Base-by-base conservation (phyloP, 257 asterid genomes). In the Eustoma russellianum region DNA sequence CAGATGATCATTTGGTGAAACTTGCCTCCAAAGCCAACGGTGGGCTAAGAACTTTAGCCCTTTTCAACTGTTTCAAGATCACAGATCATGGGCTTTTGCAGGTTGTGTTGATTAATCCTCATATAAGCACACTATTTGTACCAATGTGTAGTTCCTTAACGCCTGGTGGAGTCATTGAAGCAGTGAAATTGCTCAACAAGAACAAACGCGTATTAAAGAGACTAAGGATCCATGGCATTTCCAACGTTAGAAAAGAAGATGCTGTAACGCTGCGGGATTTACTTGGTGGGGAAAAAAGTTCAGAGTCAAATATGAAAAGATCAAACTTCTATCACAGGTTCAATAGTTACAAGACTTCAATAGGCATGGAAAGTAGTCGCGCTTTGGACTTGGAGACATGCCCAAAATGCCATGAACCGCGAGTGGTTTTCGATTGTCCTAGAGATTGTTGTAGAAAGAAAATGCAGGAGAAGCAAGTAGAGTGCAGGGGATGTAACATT, bases 61-160 rank as follows among this genome's bases (percentile, higher is more conserved):
- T 87, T 14, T 67, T 70, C 52, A 72, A 77, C 65, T 86, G 94
- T 63, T 6, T 46, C 18, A 77, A 56, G 69, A 62, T 91, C 50
- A 78, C 92, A 9, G 92, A 84, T 70, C 74, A 77, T 51, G 89
- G 72, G 43, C 74, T 91, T 57, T 58, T 64, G 30, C 72, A 53
- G 41, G 70, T 87, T 35, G 52, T 71, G 5, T 46, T 69, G 1
- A 67, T 57, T 38, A 91, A 87, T 67, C 89, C 89, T 53, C 38
- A 13, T 9, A 80, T 87, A 55, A 67, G 41, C 65, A 76, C 79
- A 90, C 91, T 90, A 9, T 78, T 73, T 60, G 68, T 80, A 15
- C 93, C 88, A 50, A 85, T 80, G 33, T 90, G 96, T 86, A 74
- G 82, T 5, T 59, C 75, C 67, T 53, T 86, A 75, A 73, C 86